phyloP scores from a whole-genome alignment of 257 asterid genomes.

The Solanum chmielewskii region DNA sequence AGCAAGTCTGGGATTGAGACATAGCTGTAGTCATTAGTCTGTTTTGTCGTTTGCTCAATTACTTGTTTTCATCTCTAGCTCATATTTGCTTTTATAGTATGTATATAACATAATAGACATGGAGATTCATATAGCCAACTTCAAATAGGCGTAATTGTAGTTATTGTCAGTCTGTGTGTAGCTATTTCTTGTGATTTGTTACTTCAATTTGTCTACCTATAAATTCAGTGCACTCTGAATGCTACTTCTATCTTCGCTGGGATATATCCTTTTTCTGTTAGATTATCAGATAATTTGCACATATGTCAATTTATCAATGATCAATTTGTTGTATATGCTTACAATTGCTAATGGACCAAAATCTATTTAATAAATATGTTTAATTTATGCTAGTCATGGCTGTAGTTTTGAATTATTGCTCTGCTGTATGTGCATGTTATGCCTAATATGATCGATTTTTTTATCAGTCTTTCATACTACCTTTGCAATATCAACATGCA shows the following conservation, averaged over 20 bases:
- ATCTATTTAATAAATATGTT: neutral
- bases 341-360: neutral
- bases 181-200: neutral
- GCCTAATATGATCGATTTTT: neutral
- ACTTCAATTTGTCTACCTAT: neutral
- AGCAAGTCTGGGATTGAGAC: neutral
- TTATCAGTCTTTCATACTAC: neutral
- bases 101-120: neutral
- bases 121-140: neutral
- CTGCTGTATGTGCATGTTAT: neutral
- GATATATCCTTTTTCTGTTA: neutral
- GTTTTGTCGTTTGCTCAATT: neutral
- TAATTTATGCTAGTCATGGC: neutral
- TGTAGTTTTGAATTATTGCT: neutral
- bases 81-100: neutral
- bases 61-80: neutral
- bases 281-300: neutral
- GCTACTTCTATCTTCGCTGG: neutral
- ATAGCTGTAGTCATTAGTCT: neutral
- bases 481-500: neutral
- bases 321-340: neutral
- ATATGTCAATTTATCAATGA: neutral
- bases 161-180: neutral
- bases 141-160: neutral
- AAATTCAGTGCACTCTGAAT: neutral